Conservation (phyloP, 2,329 filamentous ascomycete genomes). For the Talaromyces sp. region DNA sequence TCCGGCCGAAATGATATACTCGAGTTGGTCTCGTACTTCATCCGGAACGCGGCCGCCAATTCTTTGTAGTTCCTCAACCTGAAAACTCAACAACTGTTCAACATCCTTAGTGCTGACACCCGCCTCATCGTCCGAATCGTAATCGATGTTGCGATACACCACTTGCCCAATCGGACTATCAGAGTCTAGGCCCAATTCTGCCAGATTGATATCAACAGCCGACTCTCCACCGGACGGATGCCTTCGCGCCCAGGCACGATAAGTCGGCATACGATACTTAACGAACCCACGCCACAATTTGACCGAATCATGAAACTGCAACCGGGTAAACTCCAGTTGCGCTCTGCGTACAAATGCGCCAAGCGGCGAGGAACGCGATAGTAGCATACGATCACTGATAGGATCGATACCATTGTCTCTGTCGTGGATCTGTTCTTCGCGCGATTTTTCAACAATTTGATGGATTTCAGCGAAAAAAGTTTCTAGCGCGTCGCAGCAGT, state of each 20-base stretch:
- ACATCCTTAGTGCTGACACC: conserved; percentile 72
- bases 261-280: conserved; percentile 73
- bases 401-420: conserved; percentile 53
- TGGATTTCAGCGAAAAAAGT: conserved; percentile 65
- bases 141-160: conserved; percentile 50
- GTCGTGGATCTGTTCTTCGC: conserved; percentile 58
- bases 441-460: conserved; percentile 59
- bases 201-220: conserved; percentile 62
- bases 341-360: conserved; percentile 76
- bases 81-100: conserved; percentile 78
- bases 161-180: conserved; percentile 48
- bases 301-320: conserved; percentile 76
- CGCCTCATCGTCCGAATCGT: conserved; percentile 40
- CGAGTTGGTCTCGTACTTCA: conserved; percentile 68
- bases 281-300: conserved; percentile 81
- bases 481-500: conserved; percentile 77
- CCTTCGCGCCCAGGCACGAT: conserved; percentile 56
- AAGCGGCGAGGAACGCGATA: conserved; percentile 73
- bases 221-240: conserved; percentile 46
- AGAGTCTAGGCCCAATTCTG: conserved; percentile 55
- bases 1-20: conserved; percentile 64
- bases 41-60: conserved; percentile 74
- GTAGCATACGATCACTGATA: conserved; percentile 51
- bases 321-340: conserved; percentile 71
- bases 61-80: conserved; percentile 82